A percentile compares a stretch with the other conserved stretches of the same genome.
These are phyloP conservation scores for Tagetes erecta DNA, from an alignment of 129 eudicot genomes.

Conservation along the genomic window DNA sequence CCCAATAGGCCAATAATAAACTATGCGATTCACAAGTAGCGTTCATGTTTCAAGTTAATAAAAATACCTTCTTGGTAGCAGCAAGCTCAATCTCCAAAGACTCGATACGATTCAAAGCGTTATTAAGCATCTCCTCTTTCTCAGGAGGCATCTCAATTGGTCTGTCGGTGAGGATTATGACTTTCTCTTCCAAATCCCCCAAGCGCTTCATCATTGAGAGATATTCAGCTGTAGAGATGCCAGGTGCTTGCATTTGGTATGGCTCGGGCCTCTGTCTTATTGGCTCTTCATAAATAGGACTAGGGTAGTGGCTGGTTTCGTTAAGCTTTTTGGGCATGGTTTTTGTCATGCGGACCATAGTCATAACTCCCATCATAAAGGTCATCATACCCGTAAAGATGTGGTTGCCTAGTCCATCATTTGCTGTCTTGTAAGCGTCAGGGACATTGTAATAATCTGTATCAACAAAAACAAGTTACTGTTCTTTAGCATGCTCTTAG, in stretches of 20 bases:
- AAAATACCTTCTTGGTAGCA: conserved; percentile 74
- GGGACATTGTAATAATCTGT: conserved; percentile 35
- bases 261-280: conserved; percentile 36
- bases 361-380: conserved; percentile 80
- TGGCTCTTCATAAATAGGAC: conserved; percentile 40
- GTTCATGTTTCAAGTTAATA: background rate
- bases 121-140: conserved; percentile 82
- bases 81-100: conserved; percentile 80
- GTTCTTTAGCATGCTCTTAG: conserved; percentile 11
- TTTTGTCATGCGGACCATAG: conserved; percentile 87
- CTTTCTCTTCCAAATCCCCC: conserved; percentile 84
- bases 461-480: background rate
- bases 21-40: background rate
- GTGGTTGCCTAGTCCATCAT: conserved; percentile 53
- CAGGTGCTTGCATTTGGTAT: conserved; percentile 38
- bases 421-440: conserved; percentile 33
- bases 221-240: conserved; percentile 62
- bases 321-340: conserved; percentile 79
- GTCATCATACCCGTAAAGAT: conserved; percentile 77
- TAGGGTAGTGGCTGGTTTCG: conserved; percentile 56
- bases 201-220: conserved; percentile 83
- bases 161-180: conserved; percentile 51
- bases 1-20: background rate
- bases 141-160: conserved; percentile 87
- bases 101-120: conserved; percentile 67